A percentile compares a stretch with the other conserved stretches of the same genome.
phyloP scores from a whole-genome alignment of 768 basidiomycete genomes.

The Ramaria sp. region DNA sequence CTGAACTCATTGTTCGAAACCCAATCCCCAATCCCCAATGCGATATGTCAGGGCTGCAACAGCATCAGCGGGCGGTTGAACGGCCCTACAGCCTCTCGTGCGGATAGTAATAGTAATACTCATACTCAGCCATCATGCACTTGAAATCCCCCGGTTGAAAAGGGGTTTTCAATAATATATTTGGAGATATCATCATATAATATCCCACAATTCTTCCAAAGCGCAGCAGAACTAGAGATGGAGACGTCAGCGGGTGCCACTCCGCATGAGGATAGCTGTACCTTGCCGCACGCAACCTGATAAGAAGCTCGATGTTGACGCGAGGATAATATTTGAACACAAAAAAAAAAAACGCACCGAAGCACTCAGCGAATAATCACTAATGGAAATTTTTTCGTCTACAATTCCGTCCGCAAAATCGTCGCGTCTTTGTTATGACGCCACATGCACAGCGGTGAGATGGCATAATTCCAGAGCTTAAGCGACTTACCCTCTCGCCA shows the following conservation, averaged over 20 bases:
- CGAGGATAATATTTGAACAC: neutral
- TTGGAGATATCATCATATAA: conserved; percentile 42
- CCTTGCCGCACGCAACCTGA: conserved; percentile 94
- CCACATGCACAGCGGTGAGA: neutral
- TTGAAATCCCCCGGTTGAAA: conserved; percentile 1
- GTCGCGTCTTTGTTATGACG: conserved; percentile 40
- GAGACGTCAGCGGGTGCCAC: neutral
- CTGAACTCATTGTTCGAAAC: no score
- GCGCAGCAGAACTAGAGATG: conserved; percentile 73
- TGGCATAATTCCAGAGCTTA: no score
- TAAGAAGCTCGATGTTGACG: neutral
- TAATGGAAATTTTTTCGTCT: conserved; percentile 95
- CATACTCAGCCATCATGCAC: neutral
- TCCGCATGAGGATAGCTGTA: conserved; percentile 25
- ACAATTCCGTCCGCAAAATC: conserved; percentile 94
- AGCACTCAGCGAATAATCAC: conserved; percentile 86
- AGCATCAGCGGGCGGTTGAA: conserved; percentile 3
- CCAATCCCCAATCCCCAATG: no score
- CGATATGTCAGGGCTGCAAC: no score
- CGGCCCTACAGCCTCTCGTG: neutral
- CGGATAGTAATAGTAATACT: neutral
- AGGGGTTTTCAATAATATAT: neutral
- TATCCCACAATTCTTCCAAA: conserved; percentile 91
- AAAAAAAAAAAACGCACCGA: conserved; percentile 13
- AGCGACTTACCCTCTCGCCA: conserved; percentile 70